A percentile compares a stretch with the other conserved stretches of the same genome.
phyloP scores from a whole-genome alignment of 1,284 basidiomycete species.

The Ceratobasidium sp. region DNA sequence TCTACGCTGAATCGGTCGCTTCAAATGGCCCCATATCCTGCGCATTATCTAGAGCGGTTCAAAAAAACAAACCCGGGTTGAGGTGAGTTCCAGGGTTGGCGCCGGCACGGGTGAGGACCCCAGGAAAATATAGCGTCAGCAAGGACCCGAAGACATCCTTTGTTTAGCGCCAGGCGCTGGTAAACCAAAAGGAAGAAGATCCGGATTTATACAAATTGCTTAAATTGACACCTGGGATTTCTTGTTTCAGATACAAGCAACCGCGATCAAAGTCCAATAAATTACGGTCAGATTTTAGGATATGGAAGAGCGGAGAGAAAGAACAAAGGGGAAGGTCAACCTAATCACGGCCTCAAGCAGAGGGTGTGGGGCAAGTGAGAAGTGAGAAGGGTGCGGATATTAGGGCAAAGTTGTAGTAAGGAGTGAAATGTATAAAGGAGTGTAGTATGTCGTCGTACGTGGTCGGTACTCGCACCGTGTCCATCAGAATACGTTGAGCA shows the following conservation, averaged over 20 bases:
- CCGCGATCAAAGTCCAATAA: constrained; percentile 2
- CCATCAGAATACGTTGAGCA: constrained; percentile 57
- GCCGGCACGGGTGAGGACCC: too few species aligned
- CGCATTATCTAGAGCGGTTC: too few species aligned
- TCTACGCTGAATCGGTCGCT: too few species aligned
- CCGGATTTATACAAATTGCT: too few species aligned
- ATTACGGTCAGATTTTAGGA: constrained; percentile 4
- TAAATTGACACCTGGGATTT: background rate
- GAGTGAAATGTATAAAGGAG: constrained; percentile 14
- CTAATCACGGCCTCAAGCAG: constrained; percentile 49
- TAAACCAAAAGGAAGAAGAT: too few species aligned
- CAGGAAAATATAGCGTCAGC: too few species aligned
- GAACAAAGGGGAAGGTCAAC: background rate
- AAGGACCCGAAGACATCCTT: too few species aligned
- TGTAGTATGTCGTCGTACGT: constrained; percentile 34
- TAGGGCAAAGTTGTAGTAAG: constrained; percentile 35
- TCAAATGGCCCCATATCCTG: too few species aligned
- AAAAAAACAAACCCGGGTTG: too few species aligned
- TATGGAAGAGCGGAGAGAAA: background rate
- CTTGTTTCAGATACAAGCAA: constrained; percentile 19
- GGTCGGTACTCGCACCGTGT: constrained; percentile 1
- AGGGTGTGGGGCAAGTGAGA: constrained; percentile 59
- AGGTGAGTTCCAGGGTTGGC: too few species aligned
- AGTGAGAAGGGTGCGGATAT: constrained; percentile 52
- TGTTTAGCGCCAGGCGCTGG: too few species aligned